Base-by-base conservation (phyloP, 1,284 basidiomycete genomes). In the Sutorius eximius region DNA sequence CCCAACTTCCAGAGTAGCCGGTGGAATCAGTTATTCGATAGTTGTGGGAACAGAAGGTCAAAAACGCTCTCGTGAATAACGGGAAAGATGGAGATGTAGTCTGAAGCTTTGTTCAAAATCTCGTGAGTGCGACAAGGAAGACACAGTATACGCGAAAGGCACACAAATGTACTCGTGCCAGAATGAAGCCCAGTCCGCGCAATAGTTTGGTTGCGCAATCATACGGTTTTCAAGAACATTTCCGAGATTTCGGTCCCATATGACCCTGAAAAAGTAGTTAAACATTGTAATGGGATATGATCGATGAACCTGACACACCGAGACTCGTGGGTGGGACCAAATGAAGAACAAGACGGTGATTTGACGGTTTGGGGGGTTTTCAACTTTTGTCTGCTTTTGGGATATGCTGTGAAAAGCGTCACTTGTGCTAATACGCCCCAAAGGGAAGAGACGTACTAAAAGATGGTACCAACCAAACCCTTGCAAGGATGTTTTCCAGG, bases 341-440 rank as follows among this genome's bases (percentile, higher is more conserved):
- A 33, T 3, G 13, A 38, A 15, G 18, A 40, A 49, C 9, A 12
- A 37, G 13, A 27, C 10, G 13, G n/a, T 1, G 10, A 54, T 33
- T 38, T 16, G 12, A 8, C 12, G 3, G 16, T 33, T 32, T 12
- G 5, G 40, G 8, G 3, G 11, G 10, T 7, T 59, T 59, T 54
- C 27, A 18, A 32, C 32, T 42, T 57, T 58, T 55, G 47, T 33
- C 50, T 22, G 52, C 44, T 38, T 29, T 44, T 9, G 29, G 20
- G 32, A 22, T 18, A 18, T 40, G 42, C 34, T 59, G 44, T 29
- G 40, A 38, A 48, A 11, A 33, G 13, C 10, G 36, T 57, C 33
- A 41, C n/a, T 9, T n/a, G 8, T 41, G 22, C 22, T 8, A 29
- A 18, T 20, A 15, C 18, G 13, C 18, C 32, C n/a, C n/a, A 11